Base-by-base conservation (phyloP, 768 basidiomycete genomes). In the Pulveroboletus ravenelii region DNA sequence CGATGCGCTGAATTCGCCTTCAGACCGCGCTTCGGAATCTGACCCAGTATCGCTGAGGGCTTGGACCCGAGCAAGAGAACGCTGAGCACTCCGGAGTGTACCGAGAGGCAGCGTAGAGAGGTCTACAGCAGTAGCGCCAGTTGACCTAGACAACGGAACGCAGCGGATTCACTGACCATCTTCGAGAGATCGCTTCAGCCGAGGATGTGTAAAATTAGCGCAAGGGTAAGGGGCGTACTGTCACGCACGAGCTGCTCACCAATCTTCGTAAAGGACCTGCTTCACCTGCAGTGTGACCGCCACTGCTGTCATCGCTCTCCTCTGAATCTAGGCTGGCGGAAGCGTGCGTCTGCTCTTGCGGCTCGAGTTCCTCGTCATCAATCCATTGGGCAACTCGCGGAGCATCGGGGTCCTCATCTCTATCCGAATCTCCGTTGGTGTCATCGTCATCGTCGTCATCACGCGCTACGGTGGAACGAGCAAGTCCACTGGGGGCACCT, bases 371-470 rank as follows among this genome's bases (percentile, higher is more conserved):
- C 6, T 69, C 71, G 47, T 81, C 80, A 39, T 78, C 81, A 5
- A 77, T 70, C 81, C 82, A 87, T 57, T 80, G 81, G 13, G 74
- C 77, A 25, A 83, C 70, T n/a, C 83, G 72, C 8, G 82, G 80
- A 2, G 70, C 72, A 60, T 85, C 82, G 1, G 29, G 2, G 45
- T 57, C 42, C 13, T 41, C 30, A 3, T 45, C 42, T 15, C n/a
- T 6, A 7, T 35, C 53, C 40, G 42, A 45, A 31, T 41, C 46
- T 5, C 67, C 63, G 49, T 76, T 74, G 5, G 50, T 50, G n/a
- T 58, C 61, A 5, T 53, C 30, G 14, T 23, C 61, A 45, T 57
- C 63, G 23, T 55, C 60, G 34, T 55, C 63, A 25, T 67, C 69
- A 31, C 31, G 41, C 13, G 32, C 23, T 3, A 5, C 10, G 42